A percentile compares a stretch with the other conserved stretches of the same genome.
These are phyloP conservation scores for Haematococcus lacustris DNA, from an alignment of 139 green algal genomes.

Conservation along the genomic window DNA sequence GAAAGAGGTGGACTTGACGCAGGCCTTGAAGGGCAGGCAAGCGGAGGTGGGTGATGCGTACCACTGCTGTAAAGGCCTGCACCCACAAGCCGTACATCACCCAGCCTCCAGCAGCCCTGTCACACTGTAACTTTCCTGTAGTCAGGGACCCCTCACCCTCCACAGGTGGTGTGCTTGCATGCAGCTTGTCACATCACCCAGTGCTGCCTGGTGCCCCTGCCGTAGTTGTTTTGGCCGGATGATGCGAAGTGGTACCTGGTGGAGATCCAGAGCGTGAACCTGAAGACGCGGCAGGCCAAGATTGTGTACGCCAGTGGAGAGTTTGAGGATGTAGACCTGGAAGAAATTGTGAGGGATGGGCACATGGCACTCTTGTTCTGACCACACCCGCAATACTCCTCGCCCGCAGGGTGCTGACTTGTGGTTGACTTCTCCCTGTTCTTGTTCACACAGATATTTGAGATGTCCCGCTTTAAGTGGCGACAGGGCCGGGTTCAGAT, in stretches of 20 bases:
- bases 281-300: constrained; percentile 55
- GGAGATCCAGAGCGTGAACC: constrained; percentile 64
- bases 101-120: not conserved
- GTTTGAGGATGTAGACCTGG: constrained; percentile 72
- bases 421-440: too few species aligned
- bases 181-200: not conserved
- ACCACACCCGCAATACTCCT: too few species aligned
- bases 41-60: constrained; percentile 45
- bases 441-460: too few species aligned
- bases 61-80: not conserved
- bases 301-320: constrained; percentile 76
- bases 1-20: constrained; percentile 40
- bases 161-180: not conserved
- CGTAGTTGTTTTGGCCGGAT: constrained; percentile 81
- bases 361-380: constrained; percentile 58
- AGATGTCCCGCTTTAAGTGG: too few species aligned
- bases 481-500: too few species aligned
- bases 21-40: constrained; percentile 54
- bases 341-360: constrained; percentile 70
- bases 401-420: too few species aligned
- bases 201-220: not conserved
- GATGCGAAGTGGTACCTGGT: constrained; percentile 82
- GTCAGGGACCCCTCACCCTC: not conserved
- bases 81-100: not conserved
- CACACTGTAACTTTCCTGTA: not conserved